Percentiles rank a stretch among this genome's conserved stretches.
Conservation (phyloP, 2,329 filamentous ascomycete genomes). For the Mollisia scopiformis region DNA sequence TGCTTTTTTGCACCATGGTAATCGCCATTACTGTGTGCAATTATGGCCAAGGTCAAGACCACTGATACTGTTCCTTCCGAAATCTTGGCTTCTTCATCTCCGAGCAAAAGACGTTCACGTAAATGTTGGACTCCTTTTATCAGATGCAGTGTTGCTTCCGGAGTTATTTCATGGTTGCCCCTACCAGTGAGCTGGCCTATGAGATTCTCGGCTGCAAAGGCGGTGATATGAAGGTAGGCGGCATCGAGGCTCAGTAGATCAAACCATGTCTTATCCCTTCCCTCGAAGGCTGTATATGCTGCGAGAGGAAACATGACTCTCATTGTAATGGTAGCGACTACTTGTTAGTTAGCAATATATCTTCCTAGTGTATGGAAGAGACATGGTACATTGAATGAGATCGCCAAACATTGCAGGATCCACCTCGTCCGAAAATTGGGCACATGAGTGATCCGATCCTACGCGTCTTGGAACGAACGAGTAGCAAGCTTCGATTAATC, state of each 20-base stretch:
- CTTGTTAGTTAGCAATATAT: too few species aligned
- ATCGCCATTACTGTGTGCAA: slow-evolving; percentile 37
- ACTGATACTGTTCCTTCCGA: slow-evolving; percentile 38
- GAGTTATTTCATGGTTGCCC: slow-evolving; percentile 1
- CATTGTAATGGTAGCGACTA: slow-evolving; percentile 39
- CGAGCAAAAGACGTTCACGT: slow-evolving; percentile 34
- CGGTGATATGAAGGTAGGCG: slow-evolving; percentile 40
- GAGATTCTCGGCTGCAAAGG: slow-evolving; percentile 41
- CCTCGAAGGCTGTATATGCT: slow-evolving; percentile 36
- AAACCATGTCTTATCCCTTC: slow-evolving; percentile 32
- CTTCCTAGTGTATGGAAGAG: neutral
- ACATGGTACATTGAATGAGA: slow-evolving; percentile 33
- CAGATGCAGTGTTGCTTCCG: slow-evolving; percentile 30
- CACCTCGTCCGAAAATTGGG: slow-evolving; percentile 32
- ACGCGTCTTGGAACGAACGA: slow-evolving; percentile 9
- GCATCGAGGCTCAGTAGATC: slow-evolving; percentile 38
- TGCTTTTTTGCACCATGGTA: slow-evolving; percentile 36
- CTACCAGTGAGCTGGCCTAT: slow-evolving; percentile 14
- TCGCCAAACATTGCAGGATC: slow-evolving; percentile 30
- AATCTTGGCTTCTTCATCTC: slow-evolving; percentile 28
- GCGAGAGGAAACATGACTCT: slow-evolving; percentile 39
- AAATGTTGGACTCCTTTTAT: slow-evolving; percentile 35
- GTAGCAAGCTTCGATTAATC: neutral
- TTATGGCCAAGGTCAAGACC: slow-evolving; percentile 37
- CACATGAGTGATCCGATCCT: slow-evolving; percentile 26